Percentiles rank a stretch among this genome's conserved stretches.
These are phyloP conservation scores for Cyberlindnera xylosilytica DNA, from an alignment of 805 yeast species.

Conservation along the genomic window DNA sequence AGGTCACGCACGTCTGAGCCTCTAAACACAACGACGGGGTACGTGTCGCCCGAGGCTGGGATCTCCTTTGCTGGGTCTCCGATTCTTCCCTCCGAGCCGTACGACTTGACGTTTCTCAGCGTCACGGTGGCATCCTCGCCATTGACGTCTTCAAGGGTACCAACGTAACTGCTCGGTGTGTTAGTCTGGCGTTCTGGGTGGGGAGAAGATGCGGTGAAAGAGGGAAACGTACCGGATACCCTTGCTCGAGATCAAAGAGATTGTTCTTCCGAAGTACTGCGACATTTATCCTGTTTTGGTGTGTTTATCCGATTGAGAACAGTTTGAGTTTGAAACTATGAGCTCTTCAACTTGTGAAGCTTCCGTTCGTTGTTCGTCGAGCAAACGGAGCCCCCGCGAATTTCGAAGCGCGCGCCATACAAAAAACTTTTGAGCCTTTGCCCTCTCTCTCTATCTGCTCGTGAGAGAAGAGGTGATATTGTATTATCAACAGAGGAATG, in stretches of 20 bases:
- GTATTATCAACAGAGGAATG: too few species aligned
- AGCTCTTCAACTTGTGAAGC: too few species aligned
- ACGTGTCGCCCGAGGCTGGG: slow-evolving; percentile 62
- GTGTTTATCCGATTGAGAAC: too few species aligned
- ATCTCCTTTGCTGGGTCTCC: slow-evolving; percentile 68
- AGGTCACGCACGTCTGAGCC: slow-evolving; percentile 92
- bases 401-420: too few species aligned
- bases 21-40: slow-evolving; percentile 76
- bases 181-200: slow-evolving; percentile 4
- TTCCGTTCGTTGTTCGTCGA: too few species aligned
- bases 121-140: slow-evolving; percentile 91
- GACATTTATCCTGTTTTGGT: slow-evolving; percentile 53
- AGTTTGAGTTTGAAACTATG: background rate
- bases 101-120: slow-evolving; percentile 70
- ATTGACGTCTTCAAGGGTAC: slow-evolving; percentile 80
- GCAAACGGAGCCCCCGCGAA: too few species aligned
- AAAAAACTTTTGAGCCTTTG: too few species aligned
- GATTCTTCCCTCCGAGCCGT: slow-evolving; percentile 91
- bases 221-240: slow-evolving; percentile 48
- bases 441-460: too few species aligned
- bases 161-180: slow-evolving; percentile 56
- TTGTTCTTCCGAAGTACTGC: slow-evolving; percentile 87
- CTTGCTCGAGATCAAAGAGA: slow-evolving; percentile 73
- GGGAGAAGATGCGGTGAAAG: slow-evolving; percentile 23
- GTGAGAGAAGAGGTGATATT: background rate